Percentiles rank a stretch among this genome's conserved stretches.
Evolutionary conservation across 257 asterid species (phyloP).

Genomic region (Anisodus acutangulus): DNA sequence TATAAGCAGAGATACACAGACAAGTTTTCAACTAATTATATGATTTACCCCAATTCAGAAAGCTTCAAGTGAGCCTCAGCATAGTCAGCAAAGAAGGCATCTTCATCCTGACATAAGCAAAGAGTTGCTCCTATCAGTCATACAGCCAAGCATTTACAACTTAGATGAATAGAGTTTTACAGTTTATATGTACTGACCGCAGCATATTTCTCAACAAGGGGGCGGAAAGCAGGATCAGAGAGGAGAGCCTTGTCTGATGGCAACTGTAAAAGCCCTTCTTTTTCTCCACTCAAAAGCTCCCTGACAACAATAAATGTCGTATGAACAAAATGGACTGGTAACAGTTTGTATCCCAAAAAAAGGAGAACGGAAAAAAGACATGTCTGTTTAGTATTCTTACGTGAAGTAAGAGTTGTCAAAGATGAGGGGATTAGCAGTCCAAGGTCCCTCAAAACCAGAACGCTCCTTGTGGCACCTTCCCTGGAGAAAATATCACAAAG

Average conservation of each 20-base stretch:
- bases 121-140: not conserved
- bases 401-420: constrained; percentile 77
- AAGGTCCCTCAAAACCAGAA: constrained; percentile 85
- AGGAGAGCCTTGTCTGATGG: constrained; percentile 82
- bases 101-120: constrained; percentile 63
- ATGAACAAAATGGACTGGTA: not conserved
- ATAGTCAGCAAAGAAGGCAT: constrained; percentile 78
- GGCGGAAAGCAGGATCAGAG: constrained; percentile 66
- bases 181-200: constrained; percentile 41
- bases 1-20: not conserved
- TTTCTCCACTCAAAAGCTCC: constrained; percentile 77
- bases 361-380: not conserved
- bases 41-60: constrained; percentile 72
- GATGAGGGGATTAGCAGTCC: constrained; percentile 79
- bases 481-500: constrained; percentile 36
- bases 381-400: constrained; percentile 38
- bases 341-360: not conserved
- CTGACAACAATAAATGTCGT: constrained; percentile 33
- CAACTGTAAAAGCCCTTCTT: constrained; percentile 68
- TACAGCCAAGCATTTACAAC: not conserved
- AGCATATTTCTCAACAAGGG: constrained; percentile 75
- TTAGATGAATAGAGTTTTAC: not conserved
- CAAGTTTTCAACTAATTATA: not conserved
- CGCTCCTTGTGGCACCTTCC: constrained; percentile 90
- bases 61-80: constrained; percentile 76